phyloP scores from a whole-genome alignment of 2,329 filamentous ascomycete species.

The Neurospora sp. region DNA sequence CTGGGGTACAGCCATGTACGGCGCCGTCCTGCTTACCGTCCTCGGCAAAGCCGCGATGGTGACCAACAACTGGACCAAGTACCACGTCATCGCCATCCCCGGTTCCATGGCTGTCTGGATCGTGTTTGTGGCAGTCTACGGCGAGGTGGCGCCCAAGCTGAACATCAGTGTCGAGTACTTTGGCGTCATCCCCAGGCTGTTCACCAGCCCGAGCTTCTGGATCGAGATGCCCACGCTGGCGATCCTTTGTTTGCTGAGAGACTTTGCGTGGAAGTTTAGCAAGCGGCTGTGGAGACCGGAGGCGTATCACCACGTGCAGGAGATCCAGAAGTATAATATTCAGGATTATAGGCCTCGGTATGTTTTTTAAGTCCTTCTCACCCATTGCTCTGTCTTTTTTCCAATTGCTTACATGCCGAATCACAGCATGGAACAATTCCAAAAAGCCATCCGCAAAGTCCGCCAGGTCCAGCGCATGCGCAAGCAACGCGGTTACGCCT shows the following conservation, averaged over 20 bases:
- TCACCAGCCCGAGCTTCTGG: constrained; percentile 80
- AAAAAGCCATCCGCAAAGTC: constrained; percentile 98
- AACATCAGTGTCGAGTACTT: constrained; percentile 75
- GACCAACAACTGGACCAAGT: constrained; percentile 98
- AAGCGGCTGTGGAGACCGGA: constrained; percentile 97
- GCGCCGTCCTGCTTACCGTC: constrained; percentile 83
- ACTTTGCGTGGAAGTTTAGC: constrained; percentile 93
- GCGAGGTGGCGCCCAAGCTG: constrained; percentile 71
- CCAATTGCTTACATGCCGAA: constrained; percentile 2
- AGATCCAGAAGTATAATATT: constrained; percentile 99
- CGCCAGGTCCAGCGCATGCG: constrained; percentile 98
- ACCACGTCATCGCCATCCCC: constrained; percentile 88
- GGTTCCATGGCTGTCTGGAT: constrained; percentile 90
- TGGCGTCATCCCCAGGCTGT: constrained; percentile 72
- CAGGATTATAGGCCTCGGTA: constrained; percentile 95
- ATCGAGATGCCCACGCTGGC: constrained; percentile 76
- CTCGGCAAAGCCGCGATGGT: constrained; percentile 90
- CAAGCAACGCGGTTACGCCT: constrained; percentile 96
- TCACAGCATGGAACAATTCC: constrained; percentile 93
- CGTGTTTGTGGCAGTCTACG: constrained; percentile 80
- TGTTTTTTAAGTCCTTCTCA: constrained; percentile 20
- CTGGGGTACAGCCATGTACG: constrained; percentile 94
- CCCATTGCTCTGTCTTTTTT: constrained; percentile 2
- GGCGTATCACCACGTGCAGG: constrained; percentile 95
- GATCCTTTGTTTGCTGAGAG: constrained; percentile 70